phyloP scores from a whole-genome alignment of 306 rosid genomes.

The Prunus mongolica region DNA sequence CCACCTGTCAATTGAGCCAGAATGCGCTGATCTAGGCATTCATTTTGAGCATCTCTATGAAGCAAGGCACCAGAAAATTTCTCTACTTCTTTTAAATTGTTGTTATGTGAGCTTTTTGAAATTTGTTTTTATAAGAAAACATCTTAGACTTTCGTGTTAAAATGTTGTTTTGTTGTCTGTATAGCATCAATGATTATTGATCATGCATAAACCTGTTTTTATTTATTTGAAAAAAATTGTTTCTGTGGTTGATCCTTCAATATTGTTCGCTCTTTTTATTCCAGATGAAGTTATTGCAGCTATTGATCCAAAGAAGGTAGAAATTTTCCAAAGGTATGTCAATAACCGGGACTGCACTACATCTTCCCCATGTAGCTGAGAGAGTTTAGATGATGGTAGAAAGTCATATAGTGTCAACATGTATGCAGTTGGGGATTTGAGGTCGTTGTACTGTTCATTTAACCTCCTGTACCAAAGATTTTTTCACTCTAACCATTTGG shows the following conservation, averaged over 20 bases:
- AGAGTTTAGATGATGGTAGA: not conserved
- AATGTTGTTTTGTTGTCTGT: not conserved
- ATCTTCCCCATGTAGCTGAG: not conserved
- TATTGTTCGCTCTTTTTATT: slow-evolving; percentile 22
- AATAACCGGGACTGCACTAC: slow-evolving; percentile 1
- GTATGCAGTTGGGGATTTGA: not conserved
- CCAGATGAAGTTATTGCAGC: slow-evolving; percentile 84
- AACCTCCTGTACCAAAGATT: not conserved
- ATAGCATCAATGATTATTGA: not conserved
- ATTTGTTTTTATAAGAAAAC: not conserved
- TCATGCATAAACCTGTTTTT: not conserved
- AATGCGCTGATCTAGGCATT: not conserved
- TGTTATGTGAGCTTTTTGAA: not conserved
- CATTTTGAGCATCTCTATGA: not conserved
- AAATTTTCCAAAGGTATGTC: slow-evolving; percentile 79
- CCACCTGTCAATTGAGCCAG: not conserved
- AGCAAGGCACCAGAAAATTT: not conserved
- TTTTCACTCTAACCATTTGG: not conserved
- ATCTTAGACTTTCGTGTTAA: not conserved
- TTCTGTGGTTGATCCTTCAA: slow-evolving; percentile 10
- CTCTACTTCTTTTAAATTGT: not conserved
- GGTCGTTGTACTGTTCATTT: not conserved
- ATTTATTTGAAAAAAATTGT: slow-evolving; percentile 13
- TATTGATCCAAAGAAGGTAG: slow-evolving; percentile 87
- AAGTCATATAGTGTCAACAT: not conserved